Percentiles rank a stretch among this genome's conserved stretches.
phyloP scores from a whole-genome alignment of 2,329 filamentous ascomycete genomes.

The Sphaerulina musiva region DNA sequence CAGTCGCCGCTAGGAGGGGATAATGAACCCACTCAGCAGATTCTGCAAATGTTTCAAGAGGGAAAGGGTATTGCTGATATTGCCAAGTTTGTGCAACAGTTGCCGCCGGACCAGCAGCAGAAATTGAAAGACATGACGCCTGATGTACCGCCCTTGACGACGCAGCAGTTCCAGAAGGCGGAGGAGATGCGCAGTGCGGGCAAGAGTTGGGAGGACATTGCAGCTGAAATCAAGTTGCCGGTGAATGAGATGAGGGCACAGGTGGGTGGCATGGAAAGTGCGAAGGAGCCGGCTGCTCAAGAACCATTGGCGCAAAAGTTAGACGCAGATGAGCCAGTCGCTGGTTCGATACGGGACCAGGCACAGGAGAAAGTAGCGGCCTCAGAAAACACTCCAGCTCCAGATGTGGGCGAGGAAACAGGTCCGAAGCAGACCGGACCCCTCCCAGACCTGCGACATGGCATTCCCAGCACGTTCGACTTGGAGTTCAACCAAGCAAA shows the following conservation, averaged over 20 bases:
- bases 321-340: conserved; percentile 27
- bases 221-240: conserved; percentile 3
- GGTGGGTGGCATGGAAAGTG: neutral
- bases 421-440: conserved; percentile 44
- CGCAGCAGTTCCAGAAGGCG: neutral
- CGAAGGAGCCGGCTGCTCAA: conserved; percentile 8
- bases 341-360: conserved; percentile 23
- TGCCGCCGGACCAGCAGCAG: conserved; percentile 12
- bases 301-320: conserved; percentile 30
- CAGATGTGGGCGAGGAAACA: conserved; percentile 4
- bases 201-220: conserved; percentile 10
- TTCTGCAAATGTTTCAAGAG: conserved; percentile 22
- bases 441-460: conserved; percentile 85
- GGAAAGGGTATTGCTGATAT: conserved; percentile 10
- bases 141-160: neutral
- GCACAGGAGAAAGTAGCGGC: conserved; percentile 27
- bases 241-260: conserved; percentile 3
- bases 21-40: conserved; percentile 14
- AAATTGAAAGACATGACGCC: conserved; percentile 8
- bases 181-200: conserved; percentile 7
- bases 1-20: conserved; percentile 18
- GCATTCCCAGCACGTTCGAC: conserved; percentile 84
- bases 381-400: conserved; percentile 23
- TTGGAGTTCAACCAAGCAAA: conserved; percentile 57
- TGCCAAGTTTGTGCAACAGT: conserved; percentile 7